Conservation (phyloP, 2,329 filamentous ascomycete genomes). For the Daldinia sp. region DNA sequence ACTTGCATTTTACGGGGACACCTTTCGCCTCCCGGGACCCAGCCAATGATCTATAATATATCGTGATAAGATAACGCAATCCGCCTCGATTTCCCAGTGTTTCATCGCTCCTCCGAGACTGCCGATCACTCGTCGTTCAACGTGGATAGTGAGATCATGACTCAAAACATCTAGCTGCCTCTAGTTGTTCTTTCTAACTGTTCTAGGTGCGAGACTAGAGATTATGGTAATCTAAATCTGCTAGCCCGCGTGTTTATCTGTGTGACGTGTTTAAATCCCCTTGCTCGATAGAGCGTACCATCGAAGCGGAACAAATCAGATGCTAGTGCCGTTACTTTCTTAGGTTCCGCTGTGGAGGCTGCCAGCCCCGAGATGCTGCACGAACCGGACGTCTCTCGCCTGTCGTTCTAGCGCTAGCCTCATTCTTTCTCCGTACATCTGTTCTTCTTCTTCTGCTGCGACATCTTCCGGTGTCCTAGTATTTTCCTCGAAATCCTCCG, state of each 20-base stretch:
- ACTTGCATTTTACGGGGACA: slow-evolving; percentile 16
- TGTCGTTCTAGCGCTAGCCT: slow-evolving; percentile 77
- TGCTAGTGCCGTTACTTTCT: slow-evolving; percentile 1
- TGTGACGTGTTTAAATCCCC: slow-evolving; percentile 30
- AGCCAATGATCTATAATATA: slow-evolving; percentile 26
- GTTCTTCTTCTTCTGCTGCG: slow-evolving; percentile 63
- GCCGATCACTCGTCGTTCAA: slow-evolving; percentile 29
- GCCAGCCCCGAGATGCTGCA: slow-evolving; percentile 70
- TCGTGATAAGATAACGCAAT: slow-evolving; percentile 33
- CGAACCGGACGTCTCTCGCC: slow-evolving; percentile 79
- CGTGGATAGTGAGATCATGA: slow-evolving; percentile 31
- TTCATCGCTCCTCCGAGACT: slow-evolving; percentile 28
- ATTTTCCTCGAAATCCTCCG: slow-evolving; percentile 60
- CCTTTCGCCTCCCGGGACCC: slow-evolving; percentile 21
- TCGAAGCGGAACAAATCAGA: slow-evolving; percentile 21
- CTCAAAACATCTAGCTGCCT: slow-evolving; percentile 6
- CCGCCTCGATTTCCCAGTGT: slow-evolving; percentile 30
- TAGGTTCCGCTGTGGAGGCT: slow-evolving; percentile 41
- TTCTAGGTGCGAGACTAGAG: neutral
- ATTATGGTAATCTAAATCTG: slow-evolving; percentile 20
- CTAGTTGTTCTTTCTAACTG: neutral
- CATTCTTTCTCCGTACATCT: slow-evolving; percentile 74
- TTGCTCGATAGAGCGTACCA: slow-evolving; percentile 13
- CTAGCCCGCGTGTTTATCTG: slow-evolving; percentile 9
- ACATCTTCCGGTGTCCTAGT: slow-evolving; percentile 56